Evolutionary conservation across 768 basidiomycete species (phyloP).

Genomic region (Kwoniella sp.): DNA sequence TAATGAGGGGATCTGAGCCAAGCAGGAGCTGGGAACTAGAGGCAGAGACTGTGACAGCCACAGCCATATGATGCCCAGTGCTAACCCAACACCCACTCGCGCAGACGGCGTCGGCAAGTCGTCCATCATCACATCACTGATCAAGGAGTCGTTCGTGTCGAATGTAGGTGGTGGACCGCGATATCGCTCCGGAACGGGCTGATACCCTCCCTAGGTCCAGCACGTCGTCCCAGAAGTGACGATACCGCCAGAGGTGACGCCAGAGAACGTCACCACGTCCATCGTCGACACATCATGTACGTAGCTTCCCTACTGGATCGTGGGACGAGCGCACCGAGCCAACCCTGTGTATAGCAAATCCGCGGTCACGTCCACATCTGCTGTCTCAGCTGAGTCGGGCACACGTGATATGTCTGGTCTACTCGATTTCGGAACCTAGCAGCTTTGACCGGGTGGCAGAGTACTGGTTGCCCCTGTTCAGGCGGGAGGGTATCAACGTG

Average conservation of each 20-base stretch:
- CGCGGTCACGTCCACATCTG: constrained; percentile 78
- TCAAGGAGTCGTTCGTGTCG: constrained; percentile 88
- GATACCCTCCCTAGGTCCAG: constrained; percentile 63
- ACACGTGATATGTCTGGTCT: constrained; percentile 96
- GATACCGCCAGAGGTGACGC: constrained; percentile 93
- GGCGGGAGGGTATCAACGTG: constrained; percentile 92
- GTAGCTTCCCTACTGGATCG: no score
- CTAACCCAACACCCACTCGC: no score
- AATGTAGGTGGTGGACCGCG: constrained; percentile 58
- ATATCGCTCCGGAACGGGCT: background rate
- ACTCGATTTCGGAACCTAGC: constrained; percentile 91
- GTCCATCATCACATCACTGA: constrained; percentile 91
- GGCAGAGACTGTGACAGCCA: background rate
- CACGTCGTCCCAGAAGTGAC: constrained; percentile 95
- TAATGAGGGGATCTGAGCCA: no score
- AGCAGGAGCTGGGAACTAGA: background rate
- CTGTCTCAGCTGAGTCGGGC: constrained; percentile 94
- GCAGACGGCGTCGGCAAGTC: constrained; percentile 98
- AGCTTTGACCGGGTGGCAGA: constrained; percentile 97
- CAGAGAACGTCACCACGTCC: constrained; percentile 95
- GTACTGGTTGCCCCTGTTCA: constrained; percentile 94
- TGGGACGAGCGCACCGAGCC: constrained; percentile 49
- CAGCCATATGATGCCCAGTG: background rate
- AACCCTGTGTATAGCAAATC: constrained; percentile 59
- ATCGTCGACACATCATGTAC: constrained; percentile 97